Percentiles rank a stretch among this genome's conserved stretches.
Evolutionary conservation across 768 basidiomycete species (phyloP).

Genomic region (Mycena floridula): DNA sequence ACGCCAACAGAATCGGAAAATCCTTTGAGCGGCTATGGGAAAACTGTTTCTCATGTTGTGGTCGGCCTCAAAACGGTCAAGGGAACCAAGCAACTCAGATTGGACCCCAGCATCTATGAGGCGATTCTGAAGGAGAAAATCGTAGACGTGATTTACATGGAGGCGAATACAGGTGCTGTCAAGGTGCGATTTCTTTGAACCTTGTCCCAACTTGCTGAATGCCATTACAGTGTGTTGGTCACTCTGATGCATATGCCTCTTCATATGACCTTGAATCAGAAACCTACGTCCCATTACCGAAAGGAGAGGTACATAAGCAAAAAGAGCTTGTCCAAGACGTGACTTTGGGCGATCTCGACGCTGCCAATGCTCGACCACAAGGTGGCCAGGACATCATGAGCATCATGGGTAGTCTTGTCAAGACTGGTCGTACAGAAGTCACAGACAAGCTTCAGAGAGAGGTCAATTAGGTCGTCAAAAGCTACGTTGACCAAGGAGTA

Average conservation of each 20-base stretch:
- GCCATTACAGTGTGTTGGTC: slow-evolving; percentile 75
- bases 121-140: slow-evolving; percentile 97
- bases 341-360: slow-evolving; percentile 91
- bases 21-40: slow-evolving; percentile 95
- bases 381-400: slow-evolving; percentile 99
- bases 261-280: slow-evolving; percentile 98
- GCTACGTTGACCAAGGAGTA: slow-evolving; percentile 96
- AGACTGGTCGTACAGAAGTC: too few relatives aligned
- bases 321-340: slow-evolving; percentile 96
- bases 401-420: slow-evolving; percentile 89
- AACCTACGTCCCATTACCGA: slow-evolving; percentile 95
- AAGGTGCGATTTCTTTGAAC: slow-evolving; percentile 48
- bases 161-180: slow-evolving; percentile 89
- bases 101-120: slow-evolving; percentile 96
- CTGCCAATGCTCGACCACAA: slow-evolving; percentile 92
- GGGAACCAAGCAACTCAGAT: slow-evolving; percentile 88
- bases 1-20: slow-evolving; percentile 97
- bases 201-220: not conserved
- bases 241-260: slow-evolving; percentile 95
- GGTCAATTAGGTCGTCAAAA: slow-evolving; percentile 96
- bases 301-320: slow-evolving; percentile 91
- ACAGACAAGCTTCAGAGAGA: slow-evolving; percentile 94
- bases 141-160: slow-evolving; percentile 95
- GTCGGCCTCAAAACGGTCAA: slow-evolving; percentile 92
- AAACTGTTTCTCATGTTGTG: slow-evolving; percentile 95